phyloP scores from a whole-genome alignment of 768 basidiomycete species.

The Amanita exitialis region DNA sequence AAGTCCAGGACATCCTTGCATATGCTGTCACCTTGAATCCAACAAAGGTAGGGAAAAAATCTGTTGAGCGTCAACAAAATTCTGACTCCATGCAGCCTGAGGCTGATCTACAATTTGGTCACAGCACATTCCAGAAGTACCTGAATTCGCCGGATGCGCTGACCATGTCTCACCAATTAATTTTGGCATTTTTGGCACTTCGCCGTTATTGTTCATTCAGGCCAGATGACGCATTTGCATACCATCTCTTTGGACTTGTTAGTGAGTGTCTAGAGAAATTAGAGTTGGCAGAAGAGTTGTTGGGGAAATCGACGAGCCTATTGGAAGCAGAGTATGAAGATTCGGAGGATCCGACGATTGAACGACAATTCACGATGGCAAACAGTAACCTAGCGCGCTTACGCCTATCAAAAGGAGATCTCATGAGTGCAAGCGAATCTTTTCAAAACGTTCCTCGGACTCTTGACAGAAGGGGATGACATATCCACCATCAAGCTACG shows the following conservation, averaged over 20 bases:
- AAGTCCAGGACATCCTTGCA: constrained; percentile 61
- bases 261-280: constrained; percentile 76
- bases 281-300: constrained; percentile 44
- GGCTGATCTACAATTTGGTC: constrained; percentile 72
- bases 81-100: constrained; percentile 43
- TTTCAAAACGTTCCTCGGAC: constrained; percentile 64
- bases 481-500: constrained; percentile 31
- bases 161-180: constrained; percentile 36
- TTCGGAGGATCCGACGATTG: constrained; percentile 69
- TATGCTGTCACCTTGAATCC: constrained; percentile 58
- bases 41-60: background rate
- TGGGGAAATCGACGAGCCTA: constrained; percentile 54
- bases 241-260: constrained; percentile 78
- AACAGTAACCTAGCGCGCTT: constrained; percentile 77
- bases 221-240: constrained; percentile 60
- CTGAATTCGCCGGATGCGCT: constrained; percentile 9
- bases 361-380: constrained; percentile 71
- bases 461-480: constrained; percentile 45
- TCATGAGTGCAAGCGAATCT: constrained; percentile 50
- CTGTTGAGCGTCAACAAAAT: background rate
- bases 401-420: constrained; percentile 49
- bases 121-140: constrained; percentile 38
- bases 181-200: constrained; percentile 75
- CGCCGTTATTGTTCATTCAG: constrained; percentile 62
- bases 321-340: constrained; percentile 88